phyloP scores from a whole-genome alignment of 495 filamentous ascomycete species.

The Penicillium paxilli region DNA sequence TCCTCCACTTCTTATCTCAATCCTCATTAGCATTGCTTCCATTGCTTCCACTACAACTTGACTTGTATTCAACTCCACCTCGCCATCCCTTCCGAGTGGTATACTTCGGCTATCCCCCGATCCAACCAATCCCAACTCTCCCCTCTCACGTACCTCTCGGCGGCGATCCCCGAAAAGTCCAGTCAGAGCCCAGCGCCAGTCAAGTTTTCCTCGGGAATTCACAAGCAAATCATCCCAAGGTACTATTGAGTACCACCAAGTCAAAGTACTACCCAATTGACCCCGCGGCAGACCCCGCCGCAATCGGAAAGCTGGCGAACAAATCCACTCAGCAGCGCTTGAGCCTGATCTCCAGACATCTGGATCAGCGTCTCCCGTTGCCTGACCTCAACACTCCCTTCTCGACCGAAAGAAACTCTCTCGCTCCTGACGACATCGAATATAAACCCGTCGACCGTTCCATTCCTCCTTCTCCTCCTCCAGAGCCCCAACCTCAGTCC shows the following conservation, averaged over 20 bases:
- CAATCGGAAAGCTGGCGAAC: slow-evolving; percentile 55
- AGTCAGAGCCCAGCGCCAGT: neutral
- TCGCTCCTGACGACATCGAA: slow-evolving; percentile 56
- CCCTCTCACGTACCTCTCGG: slow-evolving; percentile 3
- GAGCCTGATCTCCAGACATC: slow-evolving; percentile 79
- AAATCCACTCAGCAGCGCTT: slow-evolving; percentile 63
- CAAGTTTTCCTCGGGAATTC: slow-evolving; percentile 29
- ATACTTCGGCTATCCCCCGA: neutral
- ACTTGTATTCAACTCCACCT: slow-evolving; percentile 10
- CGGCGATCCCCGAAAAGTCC: slow-evolving; percentile 37
- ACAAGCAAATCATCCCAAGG: slow-evolving; percentile 18
- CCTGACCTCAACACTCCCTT: slow-evolving; percentile 67
- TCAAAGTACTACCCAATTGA: slow-evolving; percentile 13
- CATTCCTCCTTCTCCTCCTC: slow-evolving; percentile 25
- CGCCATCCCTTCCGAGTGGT: neutral
- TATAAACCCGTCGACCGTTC: slow-evolving; percentile 51
- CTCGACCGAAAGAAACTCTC: slow-evolving; percentile 60
- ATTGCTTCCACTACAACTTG: no score
- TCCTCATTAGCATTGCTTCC: neutral
- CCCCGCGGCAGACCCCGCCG: slow-evolving; percentile 43
- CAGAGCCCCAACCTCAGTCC: slow-evolving; percentile 13
- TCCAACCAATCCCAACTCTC: slow-evolving; percentile 11
- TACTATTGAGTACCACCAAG: neutral
- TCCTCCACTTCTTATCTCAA: neutral
- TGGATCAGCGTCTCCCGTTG: slow-evolving; percentile 61